Evolutionary conservation across 768 basidiomycete genomes (phyloP).

Genomic region (Dacryopinax spathularia): DNA sequence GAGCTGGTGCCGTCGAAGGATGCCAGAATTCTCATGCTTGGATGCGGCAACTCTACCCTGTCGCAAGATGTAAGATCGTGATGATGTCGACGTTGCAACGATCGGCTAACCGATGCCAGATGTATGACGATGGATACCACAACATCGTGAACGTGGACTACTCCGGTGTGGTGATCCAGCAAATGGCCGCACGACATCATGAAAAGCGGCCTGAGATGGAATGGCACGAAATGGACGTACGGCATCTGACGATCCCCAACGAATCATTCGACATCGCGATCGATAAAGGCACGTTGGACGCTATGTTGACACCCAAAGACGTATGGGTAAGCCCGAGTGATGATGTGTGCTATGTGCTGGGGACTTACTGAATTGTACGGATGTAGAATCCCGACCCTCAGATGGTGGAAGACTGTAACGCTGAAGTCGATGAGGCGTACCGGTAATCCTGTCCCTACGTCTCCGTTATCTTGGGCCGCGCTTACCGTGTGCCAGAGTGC

Average conservation of each 20-base stretch:
- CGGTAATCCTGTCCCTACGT: not conserved
- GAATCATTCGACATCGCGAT: constrained; percentile 63
- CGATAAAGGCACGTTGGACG: constrained; percentile 86
- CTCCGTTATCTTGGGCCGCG: not conserved
- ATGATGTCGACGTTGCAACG: not conserved
- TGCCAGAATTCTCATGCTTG: constrained; percentile 55
- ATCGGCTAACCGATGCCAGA: constrained; percentile 28
- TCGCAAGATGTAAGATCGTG: constrained; percentile 48
- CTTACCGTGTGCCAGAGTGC: constrained; percentile 34
- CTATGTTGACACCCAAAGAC: constrained; percentile 73
- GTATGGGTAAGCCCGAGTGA: constrained; percentile 46
- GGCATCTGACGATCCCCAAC: constrained; percentile 46
- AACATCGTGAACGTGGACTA: constrained; percentile 78
- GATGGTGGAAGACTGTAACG: constrained; percentile 53
- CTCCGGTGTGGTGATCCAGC: constrained; percentile 56
- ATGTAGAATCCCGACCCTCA: constrained; percentile 57
- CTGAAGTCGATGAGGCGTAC: constrained; percentile 57
- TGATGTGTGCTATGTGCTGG: not conserved
- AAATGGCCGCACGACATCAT: constrained; percentile 48
- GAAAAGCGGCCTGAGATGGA: constrained; percentile 48
- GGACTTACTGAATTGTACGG: not conserved
- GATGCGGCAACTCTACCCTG: constrained; percentile 66
- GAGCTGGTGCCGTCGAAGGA: constrained; percentile 47
- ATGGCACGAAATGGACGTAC: constrained; percentile 78
- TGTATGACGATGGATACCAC: constrained; percentile 77